Base-by-base conservation (phyloP, 495 filamentous ascomycete genomes). In the Lentithecium fluviatile region DNA sequence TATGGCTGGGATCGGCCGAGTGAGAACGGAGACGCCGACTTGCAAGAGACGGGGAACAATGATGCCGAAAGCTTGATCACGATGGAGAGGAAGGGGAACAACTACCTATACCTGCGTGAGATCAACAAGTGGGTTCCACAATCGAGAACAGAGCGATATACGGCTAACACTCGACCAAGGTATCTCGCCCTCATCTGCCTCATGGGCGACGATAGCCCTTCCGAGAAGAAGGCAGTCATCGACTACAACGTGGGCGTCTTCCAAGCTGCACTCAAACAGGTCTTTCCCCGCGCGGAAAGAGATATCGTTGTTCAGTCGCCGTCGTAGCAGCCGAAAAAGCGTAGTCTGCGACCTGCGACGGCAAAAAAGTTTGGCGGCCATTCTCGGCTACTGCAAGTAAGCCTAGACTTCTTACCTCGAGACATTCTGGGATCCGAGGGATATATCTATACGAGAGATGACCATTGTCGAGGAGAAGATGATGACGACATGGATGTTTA, bases 21-120 rank as follows among this genome's bases (percentile, higher is more conserved):
- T n/a, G 42, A 72, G 71, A 32, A 82, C 0, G 86, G 83, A 72
- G 77, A 80, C 5, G 82, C 85, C 47, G 83, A 82, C 62, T 76
- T 88, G n/a, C 83, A 82, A 46, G 82, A 86, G 68, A 78, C 80
- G 32, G 82, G 77, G 2, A 84, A 81, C 60, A 76, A 81, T 54
- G 85, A 88, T 71, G 88, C 87, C 5, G 90, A 95, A 76, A 90
- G 86, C 69, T 80, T 85, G 56, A 87, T 94, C 58, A 84, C 88
- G 32, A 73, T 91, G 58, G 86, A 88, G 62, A 85, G 54, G 60
- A 74, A 91, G 64, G 87, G 86, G n/a, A 87, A 85, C 52, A 85
- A 88, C 65, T 88, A 76, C 40, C 63, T 97, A 37, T 91, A 96
- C 75, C 75, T 95, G 60, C 79, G 90, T 65, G 91, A 96, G 77